Conservation (phyloP, 176 grass and related monocot genomes). For the Triticum turgidum region DNA sequence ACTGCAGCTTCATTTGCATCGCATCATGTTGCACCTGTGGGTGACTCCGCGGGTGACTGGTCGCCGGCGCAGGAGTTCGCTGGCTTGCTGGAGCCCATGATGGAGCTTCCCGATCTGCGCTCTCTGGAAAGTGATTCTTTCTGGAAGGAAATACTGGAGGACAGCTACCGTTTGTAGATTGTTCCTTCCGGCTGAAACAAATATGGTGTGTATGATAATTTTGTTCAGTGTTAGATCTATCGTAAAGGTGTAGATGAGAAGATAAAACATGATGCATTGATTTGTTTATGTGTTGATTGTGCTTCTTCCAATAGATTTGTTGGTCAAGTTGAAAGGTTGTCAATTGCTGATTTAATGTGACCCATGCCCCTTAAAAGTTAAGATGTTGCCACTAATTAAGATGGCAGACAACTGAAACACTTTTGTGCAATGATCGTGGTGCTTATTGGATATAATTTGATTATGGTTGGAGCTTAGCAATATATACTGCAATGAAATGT, state of each 20-base stretch:
- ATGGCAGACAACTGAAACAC: too few relatives aligned
- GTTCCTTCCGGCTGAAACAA: background rate
- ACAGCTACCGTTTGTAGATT: constrained; percentile 5
- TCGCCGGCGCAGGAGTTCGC: background rate
- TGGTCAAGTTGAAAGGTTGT: background rate
- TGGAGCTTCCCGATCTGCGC: constrained; percentile 12
- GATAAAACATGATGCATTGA: background rate
- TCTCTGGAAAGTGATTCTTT: constrained; percentile 34
- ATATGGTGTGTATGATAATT: background rate
- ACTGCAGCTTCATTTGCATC: background rate
- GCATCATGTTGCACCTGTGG: background rate
- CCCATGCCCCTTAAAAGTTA: too few relatives aligned
- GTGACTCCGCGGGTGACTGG: background rate
- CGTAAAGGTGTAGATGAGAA: background rate
- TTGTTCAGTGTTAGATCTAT: background rate
- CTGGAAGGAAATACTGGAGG: constrained; percentile 36
- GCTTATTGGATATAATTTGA: too few relatives aligned
- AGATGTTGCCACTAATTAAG: too few relatives aligned
- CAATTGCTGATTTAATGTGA: background rate
- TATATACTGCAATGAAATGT: too few relatives aligned
- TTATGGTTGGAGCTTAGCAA: too few relatives aligned
- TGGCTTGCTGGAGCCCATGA: constrained; percentile 19
- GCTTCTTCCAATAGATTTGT: background rate
- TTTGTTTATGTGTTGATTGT: background rate
- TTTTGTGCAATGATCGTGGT: too few relatives aligned